Base-by-base conservation (phyloP, 805 yeast genomes). In the Candida endomychidarum region DNA sequence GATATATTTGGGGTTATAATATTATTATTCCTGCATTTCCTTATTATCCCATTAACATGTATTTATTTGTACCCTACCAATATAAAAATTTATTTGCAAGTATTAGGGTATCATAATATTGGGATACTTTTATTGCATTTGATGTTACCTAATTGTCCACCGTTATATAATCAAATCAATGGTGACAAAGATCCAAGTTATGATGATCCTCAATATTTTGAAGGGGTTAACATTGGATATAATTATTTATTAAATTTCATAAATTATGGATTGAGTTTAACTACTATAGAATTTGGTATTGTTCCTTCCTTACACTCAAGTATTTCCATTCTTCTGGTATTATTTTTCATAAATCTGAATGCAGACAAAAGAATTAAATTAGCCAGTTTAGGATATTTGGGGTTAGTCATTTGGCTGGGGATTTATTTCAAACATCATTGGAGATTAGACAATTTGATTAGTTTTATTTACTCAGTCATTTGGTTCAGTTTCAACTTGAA, bases 361-460 rank as follows among this genome's bases (percentile, higher is more conserved):
- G 54, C 60, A 17, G 65, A 69, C 65, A 46, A 52, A 5, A 26
- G 48, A 1, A 56, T 67, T 20, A 68, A 66, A 45, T 12, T 65
- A 4, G 47, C 70, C 1, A 72, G 70, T 15, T 51, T 72, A 4
- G 24, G 45, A 0, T 81, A 75, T 56, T 75, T 81, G 6, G 42
- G 66, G 2, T 53, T 78, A 23, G 87, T 81, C 54, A 80, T 87
- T 84, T 83, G 87, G 86, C 78, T 86, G 17, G 79, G 86, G 2
- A 78, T 82, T 62, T 83, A 83, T 51, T 57, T 83, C 42, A 87
- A 81, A 54, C 88, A 81, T 57, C 89, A 82, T 57, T 83, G 81
- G 74, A 67, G 86, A 43, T 57, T 81, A 24, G 88, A 83, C 53
- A 60, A 81, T 38, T 57, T 80, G 26, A 65, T 66, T 11, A 87